Evolutionary conservation across 2,329 filamentous ascomycete genomes (phyloP), one percentile per base, ranked within the genome.

Genomic region (Chrysoporthe austroafricana): DNA sequence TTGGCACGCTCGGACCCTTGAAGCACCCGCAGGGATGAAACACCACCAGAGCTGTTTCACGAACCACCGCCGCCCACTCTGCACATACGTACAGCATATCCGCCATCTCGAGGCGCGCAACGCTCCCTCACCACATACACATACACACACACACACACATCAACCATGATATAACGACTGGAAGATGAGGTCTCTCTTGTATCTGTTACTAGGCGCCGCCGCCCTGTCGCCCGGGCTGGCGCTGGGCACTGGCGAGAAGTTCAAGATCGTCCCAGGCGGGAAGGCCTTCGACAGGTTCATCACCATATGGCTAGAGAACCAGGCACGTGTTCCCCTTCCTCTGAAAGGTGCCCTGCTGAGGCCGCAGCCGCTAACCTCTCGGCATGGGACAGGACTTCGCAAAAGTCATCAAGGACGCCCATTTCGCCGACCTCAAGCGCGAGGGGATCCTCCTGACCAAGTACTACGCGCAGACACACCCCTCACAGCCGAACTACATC

Each of bases 401-500:
- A 44, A 78, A 80, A 69, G 81, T 81, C 9, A 72, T 74, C n/a
- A 71, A 74, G 6, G 79, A 84, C 69, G 60, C 76, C 21, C 76
- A 77, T 62, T 79, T 84, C 39, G 72, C 71, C 42, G 79, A 79
- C 52, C 73, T 85, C 52, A 79, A 77, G 69, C 76, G 77, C 69
- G 75, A 81, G 68, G 83, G 82, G 64, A 81, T 85, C 68, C 70
- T 80, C 18, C 76, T 83, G 57, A 80, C 80, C 60, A 85, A 86
- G 73, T 84, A 85, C 78, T 86, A 83, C 69, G 90, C 83, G 26
- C 79, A 91, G 50, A 92, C 90, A 1, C 91, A 94, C 73, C 90
- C 91, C 0, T 90, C 87, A 0, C 85, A 93, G 81, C 91, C 91
- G 26, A 94, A 94, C 81, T 94, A 94, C 76, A 85, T 89, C 67